Evolutionary conservation across 345 rosid species (phyloP), one percentile per base, ranked within the genome.

Genomic region (Gossypium raimondii): DNA sequence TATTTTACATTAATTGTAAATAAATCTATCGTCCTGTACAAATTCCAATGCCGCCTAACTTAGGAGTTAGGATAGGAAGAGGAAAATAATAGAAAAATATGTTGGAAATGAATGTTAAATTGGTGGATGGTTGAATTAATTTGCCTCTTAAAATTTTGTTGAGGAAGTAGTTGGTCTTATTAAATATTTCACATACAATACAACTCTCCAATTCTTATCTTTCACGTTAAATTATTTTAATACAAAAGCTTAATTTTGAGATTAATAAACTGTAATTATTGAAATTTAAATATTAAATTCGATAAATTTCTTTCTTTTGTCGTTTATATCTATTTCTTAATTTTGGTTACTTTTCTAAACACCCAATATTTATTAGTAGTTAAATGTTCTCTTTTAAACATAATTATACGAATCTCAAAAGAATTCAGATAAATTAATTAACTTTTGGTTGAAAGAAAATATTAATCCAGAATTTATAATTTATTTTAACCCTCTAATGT

Each of bases 161-260:
- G 73, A 27, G 25, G 50, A 47, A 64, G 80, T 82, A 1, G 76
- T 64, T 82, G 84, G 72, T 22, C 38, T 13, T 53, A 48, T 78
- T 73, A 67, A 81, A 63, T 63, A 16, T 3, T 58, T 78, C 61
- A 13, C 51, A 7, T 22, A 59, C 81, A 75, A 8, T 16, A 27
- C 43, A 60, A 12, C 45, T 20, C 2, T 12, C 18, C 2, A 2
- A 25, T 27, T 11, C 60, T 27, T 14, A 16, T 2, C 13, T 50
- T 69, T 51, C 2, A 13, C 8, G 14, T 43, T 27, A 68, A 24
- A 11, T 25, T 13, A 12, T 12, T 59, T 10, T 57, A 8, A 20
- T 20, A 56, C 0, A 0, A 3, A 20, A 18, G 60, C 60, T n/a
- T 18, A 8, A 56, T n/a, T 56, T 9, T 1, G 60, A 20, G 25